Evolutionary conservation across 495 filamentous ascomycete genomes (phyloP), one percentile per base, ranked within the genome.

Genomic region (Tetracladium marchalianum): DNA sequence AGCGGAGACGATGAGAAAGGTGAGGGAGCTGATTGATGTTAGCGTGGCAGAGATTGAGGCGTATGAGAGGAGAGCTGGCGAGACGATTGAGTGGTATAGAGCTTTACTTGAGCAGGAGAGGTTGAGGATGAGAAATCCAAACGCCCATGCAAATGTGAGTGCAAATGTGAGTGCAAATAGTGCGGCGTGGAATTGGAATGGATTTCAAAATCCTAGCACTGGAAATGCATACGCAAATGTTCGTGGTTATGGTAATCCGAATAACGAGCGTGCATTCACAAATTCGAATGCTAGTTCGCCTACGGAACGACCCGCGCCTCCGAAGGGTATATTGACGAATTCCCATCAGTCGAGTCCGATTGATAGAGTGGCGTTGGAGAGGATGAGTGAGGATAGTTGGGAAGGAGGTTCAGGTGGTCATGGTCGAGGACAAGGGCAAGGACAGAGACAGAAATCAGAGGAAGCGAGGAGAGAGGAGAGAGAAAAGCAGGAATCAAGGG

Each of bases 1-100:
- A 11, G 34, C 27, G 17, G 36, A 41, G 15, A 32, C 48, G 13
- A 22, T n/a, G 12, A 10, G 12, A 8, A 24, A 39, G 10, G 16
- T 55, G 5, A 17, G 16, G 17, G 35, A 44, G 2, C n/a, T 53
- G 1, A 34, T 53, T 11, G 27, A 45, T 12, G 12, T 18, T 9
- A 37, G 37, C 1, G 35, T 39, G 1, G 16, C 36, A 1, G 50
- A 53, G 24, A 15, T 57, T 11, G 44, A 53, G 15, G 31, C 31
- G 7, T 57, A 57, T 32, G 50, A 57, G 27, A 31, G 2, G 9
- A 47, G 53, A 12, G 47, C 43, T 3, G 27, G 50, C 11, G 12
- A 43, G n/a, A 32, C 41, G 9, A 9, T 44, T 1, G 39, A 12
- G 10, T 7, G 15, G 13, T 56, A 56, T 32, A 35, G 35, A n/a